phyloP scores from a whole-genome alignment of 2,329 filamentous ascomycete genomes.

The Dactylonectria estremocensis region DNA sequence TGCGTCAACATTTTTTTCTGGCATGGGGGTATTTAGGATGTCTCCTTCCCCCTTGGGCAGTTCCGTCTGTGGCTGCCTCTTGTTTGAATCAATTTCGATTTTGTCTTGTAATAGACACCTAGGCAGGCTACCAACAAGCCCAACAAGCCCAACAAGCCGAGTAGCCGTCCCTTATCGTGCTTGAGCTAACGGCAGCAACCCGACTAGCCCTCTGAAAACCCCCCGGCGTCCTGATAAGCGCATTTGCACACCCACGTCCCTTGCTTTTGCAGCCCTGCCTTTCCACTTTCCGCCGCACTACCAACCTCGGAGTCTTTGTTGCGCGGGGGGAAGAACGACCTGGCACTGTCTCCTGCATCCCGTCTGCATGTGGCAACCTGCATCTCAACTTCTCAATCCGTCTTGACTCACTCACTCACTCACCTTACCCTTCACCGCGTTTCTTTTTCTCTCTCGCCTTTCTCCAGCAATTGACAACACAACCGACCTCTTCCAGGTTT shows the following conservation, averaged over 20 bases:
- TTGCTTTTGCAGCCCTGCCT: slow-evolving; percentile 13
- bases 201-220: slow-evolving; percentile 20
- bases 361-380: slow-evolving; percentile 37
- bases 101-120: slow-evolving; percentile 15
- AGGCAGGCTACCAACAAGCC: slow-evolving; percentile 9
- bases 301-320: slow-evolving; percentile 37
- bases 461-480: slow-evolving; percentile 1
- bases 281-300: slow-evolving; percentile 1
- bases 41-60: slow-evolving; percentile 4
- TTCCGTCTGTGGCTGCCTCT: neutral
- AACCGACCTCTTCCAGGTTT: slow-evolving; percentile 1
- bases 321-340: slow-evolving; percentile 39
- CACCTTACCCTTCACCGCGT: slow-evolving; percentile 25
- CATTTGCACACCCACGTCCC: slow-evolving; percentile 36
- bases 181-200: slow-evolving; percentile 17
- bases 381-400: slow-evolving; percentile 34
- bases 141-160: slow-evolving; percentile 25
- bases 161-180: slow-evolving; percentile 32
- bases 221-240: slow-evolving; percentile 39
- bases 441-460: neutral
- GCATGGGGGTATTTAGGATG: slow-evolving; percentile 5
- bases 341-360: slow-evolving; percentile 42
- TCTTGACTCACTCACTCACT: slow-evolving; percentile 30
- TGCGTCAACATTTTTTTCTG: neutral
- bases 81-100: slow-evolving; percentile 15